A percentile compares a stretch with the other conserved stretches of the same genome.
Evolutionary conservation across 306 rosid genomes (phyloP).

Genomic region (Erythrophleum fordii): DNA sequence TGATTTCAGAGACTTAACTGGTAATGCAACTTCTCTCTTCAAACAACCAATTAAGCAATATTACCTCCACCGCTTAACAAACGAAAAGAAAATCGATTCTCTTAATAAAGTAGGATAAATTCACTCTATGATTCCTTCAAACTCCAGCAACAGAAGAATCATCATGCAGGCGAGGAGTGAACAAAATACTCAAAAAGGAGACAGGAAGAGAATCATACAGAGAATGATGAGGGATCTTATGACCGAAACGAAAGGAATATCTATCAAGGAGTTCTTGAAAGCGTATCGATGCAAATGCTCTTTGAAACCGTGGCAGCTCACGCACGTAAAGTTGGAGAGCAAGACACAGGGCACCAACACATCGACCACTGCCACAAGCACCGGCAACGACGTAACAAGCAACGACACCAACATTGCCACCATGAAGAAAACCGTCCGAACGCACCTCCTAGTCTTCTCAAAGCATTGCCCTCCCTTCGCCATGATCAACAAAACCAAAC

Average conservation of each 20-base stretch:
- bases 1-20: not conserved
- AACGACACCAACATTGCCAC: slow-evolving; percentile 83
- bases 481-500: slow-evolving; percentile 44
- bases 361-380: slow-evolving; percentile 78
- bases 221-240: slow-evolving; percentile 79
- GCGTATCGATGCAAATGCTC: slow-evolving; percentile 79
- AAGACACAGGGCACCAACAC: slow-evolving; percentile 72
- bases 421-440: slow-evolving; percentile 83
- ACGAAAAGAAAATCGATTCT: not conserved
- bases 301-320: slow-evolving; percentile 69
- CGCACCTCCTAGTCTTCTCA: slow-evolving; percentile 72
- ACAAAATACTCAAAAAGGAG: not conserved
- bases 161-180: not conserved
- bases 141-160: not conserved
- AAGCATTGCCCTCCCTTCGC: slow-evolving; percentile 77
- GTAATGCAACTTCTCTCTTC: not conserved
- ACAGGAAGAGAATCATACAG: slow-evolving; percentile 52
- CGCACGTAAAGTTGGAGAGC: slow-evolving; percentile 82
- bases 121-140: slow-evolving; percentile 1
- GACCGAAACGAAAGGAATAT: slow-evolving; percentile 89
- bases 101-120: not conserved
- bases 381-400: slow-evolving; percentile 81
- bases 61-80: not conserved
- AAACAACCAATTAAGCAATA: not conserved
- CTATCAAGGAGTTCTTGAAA: slow-evolving; percentile 88